Base-by-base conservation (phyloP, 352 stramenopile genomes). In the Thalassiosira livingstoniorum region DNA sequence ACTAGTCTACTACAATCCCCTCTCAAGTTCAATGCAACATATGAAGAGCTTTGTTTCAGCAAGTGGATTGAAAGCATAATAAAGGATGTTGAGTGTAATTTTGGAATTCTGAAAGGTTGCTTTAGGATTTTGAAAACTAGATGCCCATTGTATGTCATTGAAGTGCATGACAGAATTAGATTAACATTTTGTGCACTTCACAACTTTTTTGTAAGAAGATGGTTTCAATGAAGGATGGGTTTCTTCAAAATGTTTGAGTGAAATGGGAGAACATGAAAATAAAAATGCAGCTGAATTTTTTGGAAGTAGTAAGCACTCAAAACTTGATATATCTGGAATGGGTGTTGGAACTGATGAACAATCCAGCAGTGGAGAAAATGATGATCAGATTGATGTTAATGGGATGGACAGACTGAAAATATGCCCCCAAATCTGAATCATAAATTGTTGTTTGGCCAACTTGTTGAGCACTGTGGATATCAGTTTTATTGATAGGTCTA, bases 61-160 rank as follows among this genome's bases (percentile, higher is more conserved):
- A 45, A 75, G 29, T 78, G 79, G 72, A 4, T 86, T 29, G 72
- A 86, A 62, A 78, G 66, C 23, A 67, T 82, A 37, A 51, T 71
- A n/a, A 86, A 86, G 32, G 72, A 86, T 70, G 61, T 82, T 37
- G 65, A 62, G 13, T 78, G 70, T 71, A 71, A 60, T 7, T 86
- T 86, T 80, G 78, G 78, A 13, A 78, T 86, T 39, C 18, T 86
- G 31, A 86, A 82, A 43, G 70, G 78, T 2, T 23, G 78, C 5
- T 82, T 29, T 34, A 70, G 58, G 35, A 78, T 86, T 57, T 58
- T 86, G 45, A 86, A 82, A 25, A 67, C 55, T 42, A 72, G 58
- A 7, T 61, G 69, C 35, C 70, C 62, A 29, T 62, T 86, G n/a
- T 53, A 82, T 65, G 25, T 29, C 0, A 68, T 58, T 32, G 18